A percentile compares a stretch with the other conserved stretches of the same genome.
These are phyloP conservation scores for Schizonepeta tenuifolia DNA, from an alignment of 257 asterid species.

Conservation along the genomic window DNA sequence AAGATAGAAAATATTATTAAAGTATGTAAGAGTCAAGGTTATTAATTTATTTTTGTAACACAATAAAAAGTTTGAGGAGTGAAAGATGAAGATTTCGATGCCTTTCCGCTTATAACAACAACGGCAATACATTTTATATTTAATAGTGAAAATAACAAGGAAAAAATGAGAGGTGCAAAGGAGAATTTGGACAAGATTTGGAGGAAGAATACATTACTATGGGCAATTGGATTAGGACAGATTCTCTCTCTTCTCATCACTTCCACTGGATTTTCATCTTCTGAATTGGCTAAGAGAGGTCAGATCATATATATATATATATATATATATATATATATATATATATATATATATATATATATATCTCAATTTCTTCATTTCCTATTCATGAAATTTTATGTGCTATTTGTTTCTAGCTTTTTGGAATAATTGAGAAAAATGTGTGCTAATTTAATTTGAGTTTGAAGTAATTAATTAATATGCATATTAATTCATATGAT, in stretches of 20 bases:
- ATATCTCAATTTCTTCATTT: no score
- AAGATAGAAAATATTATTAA: no score
- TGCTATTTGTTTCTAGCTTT: neutral
- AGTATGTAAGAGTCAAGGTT: no score
- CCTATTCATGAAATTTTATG: no score
- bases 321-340: no score
- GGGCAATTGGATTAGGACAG: conserved; percentile 63
- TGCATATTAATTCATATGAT: no score
- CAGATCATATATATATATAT: neutral
- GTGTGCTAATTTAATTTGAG: neutral
- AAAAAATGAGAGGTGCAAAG: conserved; percentile 19
- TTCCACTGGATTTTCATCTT: conserved; percentile 72
- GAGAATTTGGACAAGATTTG: conserved; percentile 35
- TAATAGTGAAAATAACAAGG: neutral
- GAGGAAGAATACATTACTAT: conserved; percentile 46
- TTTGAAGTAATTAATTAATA: neutral
- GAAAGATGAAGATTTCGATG: neutral
- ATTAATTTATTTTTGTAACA: neutral
- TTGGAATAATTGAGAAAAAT: neutral
- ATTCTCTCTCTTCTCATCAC: conserved; percentile 65
- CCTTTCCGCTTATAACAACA: neutral
- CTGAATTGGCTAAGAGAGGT: conserved; percentile 72
- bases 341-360: no score
- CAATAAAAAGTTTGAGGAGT: neutral
- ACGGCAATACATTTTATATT: neutral